Percentiles rank a stretch among this genome's conserved stretches.
phyloP scores from a whole-genome alignment of 106 monocot species.

The Dactylorhiza incarnata region DNA sequence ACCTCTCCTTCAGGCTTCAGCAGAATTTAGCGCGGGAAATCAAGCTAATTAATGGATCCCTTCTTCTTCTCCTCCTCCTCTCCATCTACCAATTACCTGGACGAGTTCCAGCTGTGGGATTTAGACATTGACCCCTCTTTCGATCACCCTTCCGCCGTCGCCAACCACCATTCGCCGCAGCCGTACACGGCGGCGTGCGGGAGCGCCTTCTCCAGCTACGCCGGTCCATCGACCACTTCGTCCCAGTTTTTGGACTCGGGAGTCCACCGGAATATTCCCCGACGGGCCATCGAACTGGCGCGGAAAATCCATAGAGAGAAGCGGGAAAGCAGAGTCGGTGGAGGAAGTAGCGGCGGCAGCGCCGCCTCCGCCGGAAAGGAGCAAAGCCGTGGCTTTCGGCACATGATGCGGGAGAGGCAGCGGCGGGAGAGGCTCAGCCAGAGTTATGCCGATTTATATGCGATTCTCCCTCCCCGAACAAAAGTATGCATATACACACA shows the following conservation, averaged over 20 bases:
- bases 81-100: neutral
- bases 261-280: conserved; percentile 5
- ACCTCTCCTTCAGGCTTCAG: neutral
- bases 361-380: neutral
- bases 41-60: neutral
- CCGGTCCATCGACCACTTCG: neutral
- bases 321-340: neutral
- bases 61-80: neutral
- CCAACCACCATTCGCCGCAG: neutral
- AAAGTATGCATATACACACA: conserved; percentile 25
- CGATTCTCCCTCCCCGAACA: conserved; percentile 22
- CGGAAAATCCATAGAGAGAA: neutral
- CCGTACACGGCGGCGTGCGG: neutral
- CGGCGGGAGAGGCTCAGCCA: conserved; percentile 74
- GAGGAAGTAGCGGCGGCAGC: conserved; percentile 4
- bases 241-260: neutral
- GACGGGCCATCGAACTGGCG: conserved; percentile 11
- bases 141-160: neutral
- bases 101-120: conserved; percentile 7
- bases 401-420: conserved; percentile 73
- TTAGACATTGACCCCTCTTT: conserved; percentile 2
- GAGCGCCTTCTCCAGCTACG: conserved; percentile 9
- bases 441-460: conserved; percentile 53
- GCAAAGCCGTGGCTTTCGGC: conserved; percentile 40
- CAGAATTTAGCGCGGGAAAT: neutral